These are phyloP conservation scores for Nemania sp. DNA, from an alignment of 2,329 filamentous ascomycete genomes.

Conservation along the genomic window DNA sequence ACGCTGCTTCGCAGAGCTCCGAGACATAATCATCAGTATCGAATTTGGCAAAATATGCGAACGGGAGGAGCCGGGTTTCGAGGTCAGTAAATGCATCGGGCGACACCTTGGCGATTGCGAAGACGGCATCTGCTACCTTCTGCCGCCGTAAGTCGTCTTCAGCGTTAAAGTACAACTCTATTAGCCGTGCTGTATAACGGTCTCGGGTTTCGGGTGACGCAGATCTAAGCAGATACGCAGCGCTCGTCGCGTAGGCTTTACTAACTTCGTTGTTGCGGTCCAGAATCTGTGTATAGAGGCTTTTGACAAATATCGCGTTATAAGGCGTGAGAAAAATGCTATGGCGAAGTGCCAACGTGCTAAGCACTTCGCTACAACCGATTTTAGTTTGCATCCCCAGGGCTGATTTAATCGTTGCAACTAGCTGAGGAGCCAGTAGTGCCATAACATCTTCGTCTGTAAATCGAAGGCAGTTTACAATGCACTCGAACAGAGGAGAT, in stretches of 20 bases:
- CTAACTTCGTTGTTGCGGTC: conserved; percentile 95
- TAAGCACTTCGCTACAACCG: conserved; percentile 82
- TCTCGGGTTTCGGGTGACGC: conserved; percentile 54
- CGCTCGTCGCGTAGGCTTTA: conserved; percentile 81
- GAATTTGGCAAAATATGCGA: conserved; percentile 85
- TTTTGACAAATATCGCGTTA: conserved; percentile 73
- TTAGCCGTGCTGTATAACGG: conserved; percentile 56
- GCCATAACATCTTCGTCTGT: conserved; percentile 79
- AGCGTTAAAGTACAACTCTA: conserved; percentile 76
- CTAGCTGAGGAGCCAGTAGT: conserved; percentile 70
- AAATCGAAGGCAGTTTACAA: conserved; percentile 84
- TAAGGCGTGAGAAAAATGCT: conserved; percentile 74
- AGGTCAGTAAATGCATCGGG: conserved; percentile 84
- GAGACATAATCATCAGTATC: conserved; percentile 80
- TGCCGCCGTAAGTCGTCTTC: conserved; percentile 77
- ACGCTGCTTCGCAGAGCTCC: conserved; percentile 81
- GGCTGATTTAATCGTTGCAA: conserved; percentile 79
- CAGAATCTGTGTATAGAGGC: conserved; percentile 79
- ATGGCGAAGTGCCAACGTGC: conserved; percentile 81
- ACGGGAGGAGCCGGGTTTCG: conserved; percentile 75
- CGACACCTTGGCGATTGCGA: conserved; percentile 81
- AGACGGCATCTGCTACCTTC: conserved; percentile 79
- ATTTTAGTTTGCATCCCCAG: conserved; percentile 94
- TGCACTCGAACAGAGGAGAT: conserved; percentile 89
- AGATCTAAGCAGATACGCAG: conserved; percentile 78